Percentiles rank a stretch among this genome's conserved stretches.
Conservation (phyloP, 2,329 filamentous ascomycete genomes). For the Paraconiothyrium brasiliense region DNA sequence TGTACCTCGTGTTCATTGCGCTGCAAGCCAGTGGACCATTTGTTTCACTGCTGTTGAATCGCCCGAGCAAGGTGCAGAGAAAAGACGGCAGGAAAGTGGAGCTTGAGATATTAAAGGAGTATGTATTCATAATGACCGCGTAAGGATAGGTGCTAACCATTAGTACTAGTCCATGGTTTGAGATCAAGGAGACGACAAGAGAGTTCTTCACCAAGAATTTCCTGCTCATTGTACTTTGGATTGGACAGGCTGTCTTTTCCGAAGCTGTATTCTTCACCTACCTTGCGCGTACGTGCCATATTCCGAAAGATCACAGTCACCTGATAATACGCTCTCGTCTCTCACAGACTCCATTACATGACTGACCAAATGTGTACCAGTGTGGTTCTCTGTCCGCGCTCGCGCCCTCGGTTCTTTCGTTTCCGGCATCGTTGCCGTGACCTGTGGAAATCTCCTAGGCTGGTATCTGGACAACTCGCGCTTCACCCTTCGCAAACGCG, state of each 20-base stretch:
- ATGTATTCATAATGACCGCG: background rate
- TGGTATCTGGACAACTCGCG: slow-evolving; percentile 69
- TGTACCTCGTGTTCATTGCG: slow-evolving; percentile 76
- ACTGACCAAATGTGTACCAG: slow-evolving; percentile 15
- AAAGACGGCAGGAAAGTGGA: slow-evolving; percentile 71
- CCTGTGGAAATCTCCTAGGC: slow-evolving; percentile 72
- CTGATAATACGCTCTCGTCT: background rate
- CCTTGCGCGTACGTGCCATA: slow-evolving; percentile 53
- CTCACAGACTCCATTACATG: background rate
- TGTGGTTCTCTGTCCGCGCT: slow-evolving; percentile 76
- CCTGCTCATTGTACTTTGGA: slow-evolving; percentile 71
- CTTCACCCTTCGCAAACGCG: slow-evolving; percentile 63
- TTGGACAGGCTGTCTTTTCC: slow-evolving; percentile 74
- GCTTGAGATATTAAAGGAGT: slow-evolving; percentile 64
- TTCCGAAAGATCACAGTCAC: background rate
- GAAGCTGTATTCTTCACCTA: slow-evolving; percentile 80
- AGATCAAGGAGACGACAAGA: slow-evolving; percentile 67
- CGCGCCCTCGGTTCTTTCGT: slow-evolving; percentile 76
- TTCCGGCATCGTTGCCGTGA: slow-evolving; percentile 72
- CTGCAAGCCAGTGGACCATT: slow-evolving; percentile 73
- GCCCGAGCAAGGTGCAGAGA: slow-evolving; percentile 69
- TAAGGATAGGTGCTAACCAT: background rate
- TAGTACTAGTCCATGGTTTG: slow-evolving; percentile 56
- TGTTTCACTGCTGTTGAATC: slow-evolving; percentile 70
- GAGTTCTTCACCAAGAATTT: slow-evolving; percentile 70